Percentiles rank a stretch among this genome's conserved stretches.
Evolutionary conservation across 768 basidiomycete species (phyloP).

Genomic region (Mycena rebaudengoi): DNA sequence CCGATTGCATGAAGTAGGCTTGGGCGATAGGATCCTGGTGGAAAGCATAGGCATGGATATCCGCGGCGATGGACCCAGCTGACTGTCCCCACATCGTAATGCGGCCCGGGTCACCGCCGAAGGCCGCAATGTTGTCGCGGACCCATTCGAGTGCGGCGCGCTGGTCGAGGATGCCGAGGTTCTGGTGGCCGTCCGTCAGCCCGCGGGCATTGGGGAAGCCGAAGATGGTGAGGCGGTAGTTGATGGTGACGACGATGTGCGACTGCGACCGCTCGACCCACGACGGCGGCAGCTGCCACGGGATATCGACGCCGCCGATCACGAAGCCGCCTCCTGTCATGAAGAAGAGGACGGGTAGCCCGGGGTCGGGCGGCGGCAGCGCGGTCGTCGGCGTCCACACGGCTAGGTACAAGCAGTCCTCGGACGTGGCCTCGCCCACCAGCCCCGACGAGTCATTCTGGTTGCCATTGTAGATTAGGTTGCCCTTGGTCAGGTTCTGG

Average conservation of each 20-base stretch:
- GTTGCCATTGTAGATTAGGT: slow-evolving; percentile 9
- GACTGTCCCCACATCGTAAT: slow-evolving; percentile 5
- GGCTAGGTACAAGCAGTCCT: slow-evolving; percentile 5
- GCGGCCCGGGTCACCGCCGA: slow-evolving; percentile 2
- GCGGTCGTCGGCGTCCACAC: not conserved
- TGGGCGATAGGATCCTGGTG: slow-evolving; percentile 6
- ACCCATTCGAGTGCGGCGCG: slow-evolving; percentile 1
- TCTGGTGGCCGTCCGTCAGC: not conserved
- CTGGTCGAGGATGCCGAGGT: slow-evolving; percentile 6
- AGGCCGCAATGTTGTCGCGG: not conserved
- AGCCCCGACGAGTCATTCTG: slow-evolving; percentile 7
- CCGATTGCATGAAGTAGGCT: slow-evolving; percentile 1
- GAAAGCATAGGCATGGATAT: slow-evolving; percentile 4
- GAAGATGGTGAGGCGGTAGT: slow-evolving; percentile 6
- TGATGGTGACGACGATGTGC: slow-evolving; percentile 7
- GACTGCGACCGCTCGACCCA: slow-evolving; percentile 18
- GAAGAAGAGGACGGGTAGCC: slow-evolving; percentile 7
- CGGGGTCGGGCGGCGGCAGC: not conserved
- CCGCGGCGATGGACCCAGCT: slow-evolving; percentile 1
- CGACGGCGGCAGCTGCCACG: slow-evolving; percentile 30
- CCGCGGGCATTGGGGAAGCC: slow-evolving; percentile 2
- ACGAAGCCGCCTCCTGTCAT: slow-evolving; percentile 4
- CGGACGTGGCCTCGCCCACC: slow-evolving; percentile 5
- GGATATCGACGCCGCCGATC: slow-evolving; percentile 6
- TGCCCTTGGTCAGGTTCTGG: slow-evolving; percentile 5